Percentiles rank a stretch among this genome's conserved stretches.
Evolutionary conservation across 2,329 filamentous ascomycete genomes (phyloP).

Genomic region (Aureobasidium namibiae): DNA sequence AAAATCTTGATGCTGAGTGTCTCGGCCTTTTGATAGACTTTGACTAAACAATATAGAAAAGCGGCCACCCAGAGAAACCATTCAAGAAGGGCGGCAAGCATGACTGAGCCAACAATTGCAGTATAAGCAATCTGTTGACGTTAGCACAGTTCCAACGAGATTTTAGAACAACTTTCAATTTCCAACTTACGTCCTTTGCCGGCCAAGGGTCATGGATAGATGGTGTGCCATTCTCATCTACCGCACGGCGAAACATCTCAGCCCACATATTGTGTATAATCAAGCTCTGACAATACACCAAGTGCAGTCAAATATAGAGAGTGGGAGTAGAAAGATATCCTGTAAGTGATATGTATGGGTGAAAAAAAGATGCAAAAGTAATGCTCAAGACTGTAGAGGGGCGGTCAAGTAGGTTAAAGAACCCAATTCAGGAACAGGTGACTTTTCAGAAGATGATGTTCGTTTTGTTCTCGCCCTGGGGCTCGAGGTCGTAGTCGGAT

Average conservation of each 20-base stretch:
- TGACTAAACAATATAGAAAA: constrained; percentile 82
- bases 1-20: constrained; percentile 75
- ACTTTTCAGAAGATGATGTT: background rate
- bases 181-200: constrained; percentile 31
- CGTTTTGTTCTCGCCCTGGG: background rate
- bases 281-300: background rate
- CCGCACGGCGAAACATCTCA: background rate
- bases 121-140: constrained; percentile 69
- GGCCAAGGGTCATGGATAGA: constrained; percentile 31
- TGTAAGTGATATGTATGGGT: background rate
- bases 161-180: too few relatives aligned
- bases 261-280: background rate
- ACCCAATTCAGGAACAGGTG: background rate
- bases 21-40: constrained; percentile 83
- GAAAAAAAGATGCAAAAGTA: background rate
- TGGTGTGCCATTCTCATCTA: background rate
- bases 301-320: background rate
- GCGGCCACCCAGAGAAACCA: constrained; percentile 95
- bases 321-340: background rate
- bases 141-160: background rate
- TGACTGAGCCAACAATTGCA: constrained; percentile 67
- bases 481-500: background rate
- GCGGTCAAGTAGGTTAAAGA: background rate
- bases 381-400: background rate
- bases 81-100: constrained; percentile 78